A percentile compares a stretch with the other conserved stretches of the same genome.
Evolutionary conservation across 495 filamentous ascomycete genomes (phyloP).

Genomic region (Neurospora sp.): DNA sequence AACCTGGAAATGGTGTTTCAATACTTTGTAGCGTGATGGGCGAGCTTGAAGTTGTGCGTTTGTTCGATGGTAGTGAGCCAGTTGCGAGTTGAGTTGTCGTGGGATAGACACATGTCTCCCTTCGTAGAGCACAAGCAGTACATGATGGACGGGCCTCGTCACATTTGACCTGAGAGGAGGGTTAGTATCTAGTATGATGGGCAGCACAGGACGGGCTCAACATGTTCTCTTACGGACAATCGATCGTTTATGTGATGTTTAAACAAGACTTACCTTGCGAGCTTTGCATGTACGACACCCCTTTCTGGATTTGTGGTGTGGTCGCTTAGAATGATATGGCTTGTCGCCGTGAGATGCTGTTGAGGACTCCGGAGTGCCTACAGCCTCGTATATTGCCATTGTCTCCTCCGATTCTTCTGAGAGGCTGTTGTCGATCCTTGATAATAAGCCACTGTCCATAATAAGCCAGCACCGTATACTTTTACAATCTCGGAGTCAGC

Average conservation of each 20-base stretch:
- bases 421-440: neutral
- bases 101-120: conserved; percentile 34
- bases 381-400: neutral
- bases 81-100: neutral
- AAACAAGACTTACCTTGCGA: conserved; percentile 17
- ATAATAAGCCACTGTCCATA: neutral
- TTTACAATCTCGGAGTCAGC: neutral
- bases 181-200: neutral
- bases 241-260: neutral
- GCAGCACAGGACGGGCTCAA: neutral
- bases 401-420: neutral
- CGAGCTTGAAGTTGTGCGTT: neutral
- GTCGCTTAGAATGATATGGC: conserved; percentile 37
- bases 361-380: neutral
- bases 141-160: conserved; percentile 41
- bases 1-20: conserved; percentile 7
- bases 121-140: conserved; percentile 32
- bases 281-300: conserved; percentile 42
- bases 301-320: conserved; percentile 41
- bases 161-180: conserved; percentile 28
- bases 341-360: conserved; percentile 4
- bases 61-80: neutral
- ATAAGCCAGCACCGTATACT: neutral
- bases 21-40: neutral
- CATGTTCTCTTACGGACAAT: neutral